Evolutionary conservation across 2,329 filamentous ascomycete genomes (phyloP).

Genomic region (Metarhizium guizhouense): DNA sequence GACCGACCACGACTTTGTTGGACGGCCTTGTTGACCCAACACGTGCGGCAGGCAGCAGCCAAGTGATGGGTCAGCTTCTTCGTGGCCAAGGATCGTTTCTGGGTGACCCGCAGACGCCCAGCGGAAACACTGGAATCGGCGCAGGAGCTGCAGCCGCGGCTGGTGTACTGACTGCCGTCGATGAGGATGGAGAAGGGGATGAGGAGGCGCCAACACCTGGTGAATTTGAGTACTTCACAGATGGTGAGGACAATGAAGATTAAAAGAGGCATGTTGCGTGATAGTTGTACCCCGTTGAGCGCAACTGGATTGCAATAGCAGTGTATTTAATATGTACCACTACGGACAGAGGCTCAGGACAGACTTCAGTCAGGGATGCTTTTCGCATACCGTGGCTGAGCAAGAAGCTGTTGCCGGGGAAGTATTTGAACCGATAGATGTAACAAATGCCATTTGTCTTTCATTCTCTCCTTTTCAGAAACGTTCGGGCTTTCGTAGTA

Average conservation of each 20-base stretch:
- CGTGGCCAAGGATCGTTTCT: constrained; percentile 26
- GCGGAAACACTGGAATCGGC: constrained; percentile 26
- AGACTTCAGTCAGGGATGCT: neutral
- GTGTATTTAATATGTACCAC: constrained; percentile 11
- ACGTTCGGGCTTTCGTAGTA: neutral
- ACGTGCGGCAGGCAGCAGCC: constrained; percentile 22
- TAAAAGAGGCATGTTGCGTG: constrained; percentile 9
- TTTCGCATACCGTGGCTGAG: neutral
- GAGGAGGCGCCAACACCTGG: constrained; percentile 62
- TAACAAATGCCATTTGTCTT: neutral
- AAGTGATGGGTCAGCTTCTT: constrained; percentile 34
- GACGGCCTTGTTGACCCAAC: constrained; percentile 25
- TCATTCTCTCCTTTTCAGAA: neutral
- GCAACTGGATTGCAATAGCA: neutral
- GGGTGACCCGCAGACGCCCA: constrained; percentile 19
- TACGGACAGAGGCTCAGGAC: neutral
- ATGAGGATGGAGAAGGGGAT: constrained; percentile 70
- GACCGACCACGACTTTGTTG: constrained; percentile 23
- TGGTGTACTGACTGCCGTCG: constrained; percentile 75
- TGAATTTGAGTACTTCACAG: constrained; percentile 73
- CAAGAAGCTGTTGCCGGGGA: neutral
- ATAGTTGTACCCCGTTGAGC: neutral
- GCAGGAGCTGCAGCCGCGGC: constrained; percentile 62
- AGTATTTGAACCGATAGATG: neutral
- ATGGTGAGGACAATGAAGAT: constrained; percentile 41